A percentile compares a stretch with the other conserved stretches of the same genome.
Conservation (phyloP, 2,329 filamentous ascomycete genomes). For the Xylaria sp. region DNA sequence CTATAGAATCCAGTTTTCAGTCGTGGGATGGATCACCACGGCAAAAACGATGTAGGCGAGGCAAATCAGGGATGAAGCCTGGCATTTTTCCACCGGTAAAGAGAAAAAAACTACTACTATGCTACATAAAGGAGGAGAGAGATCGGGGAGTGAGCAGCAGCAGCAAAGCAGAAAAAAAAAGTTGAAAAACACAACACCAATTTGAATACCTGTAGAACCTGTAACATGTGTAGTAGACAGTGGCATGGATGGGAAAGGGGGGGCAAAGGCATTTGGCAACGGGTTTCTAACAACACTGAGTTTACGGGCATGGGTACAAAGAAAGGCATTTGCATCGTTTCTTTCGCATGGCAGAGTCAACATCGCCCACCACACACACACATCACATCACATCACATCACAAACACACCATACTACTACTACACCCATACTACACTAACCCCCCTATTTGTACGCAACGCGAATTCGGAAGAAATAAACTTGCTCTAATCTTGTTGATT, state of each 20-base stretch:
- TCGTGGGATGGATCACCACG: not conserved
- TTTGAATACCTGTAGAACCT: constrained; percentile 17
- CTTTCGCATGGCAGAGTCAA: constrained; percentile 9
- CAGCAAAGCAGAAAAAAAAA: not conserved
- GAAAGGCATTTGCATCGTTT: constrained; percentile 14
- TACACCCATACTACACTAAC: too few species aligned
- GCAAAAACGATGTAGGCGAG: not conserved
- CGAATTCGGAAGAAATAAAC: constrained; percentile 7
- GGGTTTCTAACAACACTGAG: not conserved
- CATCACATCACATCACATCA: too few species aligned
- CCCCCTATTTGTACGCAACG: constrained; percentile 3
- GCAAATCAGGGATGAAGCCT: not conserved
- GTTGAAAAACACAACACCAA: constrained; percentile 5
- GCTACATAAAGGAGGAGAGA: not conserved
- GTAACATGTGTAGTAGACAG: constrained; percentile 17
- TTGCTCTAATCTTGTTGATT: constrained; percentile 11
- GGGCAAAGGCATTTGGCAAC: not conserved
- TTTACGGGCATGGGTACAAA: constrained; percentile 6
- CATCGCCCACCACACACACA: too few species aligned
- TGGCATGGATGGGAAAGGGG: constrained; percentile 11
- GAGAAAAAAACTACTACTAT: too few species aligned
- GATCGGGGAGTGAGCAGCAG: not conserved
- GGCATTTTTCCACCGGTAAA: not conserved
- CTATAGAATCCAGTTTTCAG: not conserved
- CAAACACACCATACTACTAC: too few species aligned